These are phyloP conservation scores for Botryotinia globosa DNA, from an alignment of 2,329 filamentous ascomycete genomes.

Conservation along the genomic window DNA sequence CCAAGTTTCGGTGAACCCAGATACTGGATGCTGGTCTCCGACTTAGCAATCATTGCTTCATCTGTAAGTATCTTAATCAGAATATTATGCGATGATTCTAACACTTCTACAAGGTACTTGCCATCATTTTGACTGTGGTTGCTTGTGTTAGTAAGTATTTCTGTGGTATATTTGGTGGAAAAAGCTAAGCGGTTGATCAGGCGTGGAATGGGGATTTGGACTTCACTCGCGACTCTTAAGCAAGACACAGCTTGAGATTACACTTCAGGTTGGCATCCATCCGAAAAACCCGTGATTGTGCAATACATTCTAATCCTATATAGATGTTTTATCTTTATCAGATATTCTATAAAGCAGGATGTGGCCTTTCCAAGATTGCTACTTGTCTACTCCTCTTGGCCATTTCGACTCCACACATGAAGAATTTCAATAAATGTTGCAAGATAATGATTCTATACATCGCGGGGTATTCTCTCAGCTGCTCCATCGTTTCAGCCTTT, in stretches of 20 bases:
- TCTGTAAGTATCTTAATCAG: slow-evolving; percentile 13
- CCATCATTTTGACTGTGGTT: slow-evolving; percentile 3
- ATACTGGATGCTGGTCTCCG: slow-evolving; percentile 22
- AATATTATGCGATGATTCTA: neutral
- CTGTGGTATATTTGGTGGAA: neutral
- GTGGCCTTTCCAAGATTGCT: slow-evolving; percentile 24
- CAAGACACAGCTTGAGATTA: neutral
- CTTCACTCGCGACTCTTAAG: slow-evolving; percentile 5
- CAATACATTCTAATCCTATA: slow-evolving; percentile 9
- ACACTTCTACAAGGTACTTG: neutral
- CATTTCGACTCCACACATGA: slow-evolving; percentile 24
- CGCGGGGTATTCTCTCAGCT: slow-evolving; percentile 14
- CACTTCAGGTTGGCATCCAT: slow-evolving; percentile 1
- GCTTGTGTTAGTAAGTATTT: slow-evolving; percentile 8
- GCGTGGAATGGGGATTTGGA: slow-evolving; percentile 11
- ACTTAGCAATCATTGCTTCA: slow-evolving; percentile 21
- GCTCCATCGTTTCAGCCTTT: slow-evolving; percentile 23
- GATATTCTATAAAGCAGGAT: slow-evolving; percentile 25
- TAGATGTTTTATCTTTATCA: slow-evolving; percentile 28
- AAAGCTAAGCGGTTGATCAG: neutral
- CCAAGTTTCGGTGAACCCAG: slow-evolving; percentile 17
- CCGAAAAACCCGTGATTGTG: neutral
- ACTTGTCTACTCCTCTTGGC: slow-evolving; percentile 24
- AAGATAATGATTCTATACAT: slow-evolving; percentile 23
- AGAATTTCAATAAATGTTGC: slow-evolving; percentile 22